Base-by-base conservation (phyloP, 2,329 filamentous ascomycete species). In the Paraconiothyrium brasiliense region DNA sequence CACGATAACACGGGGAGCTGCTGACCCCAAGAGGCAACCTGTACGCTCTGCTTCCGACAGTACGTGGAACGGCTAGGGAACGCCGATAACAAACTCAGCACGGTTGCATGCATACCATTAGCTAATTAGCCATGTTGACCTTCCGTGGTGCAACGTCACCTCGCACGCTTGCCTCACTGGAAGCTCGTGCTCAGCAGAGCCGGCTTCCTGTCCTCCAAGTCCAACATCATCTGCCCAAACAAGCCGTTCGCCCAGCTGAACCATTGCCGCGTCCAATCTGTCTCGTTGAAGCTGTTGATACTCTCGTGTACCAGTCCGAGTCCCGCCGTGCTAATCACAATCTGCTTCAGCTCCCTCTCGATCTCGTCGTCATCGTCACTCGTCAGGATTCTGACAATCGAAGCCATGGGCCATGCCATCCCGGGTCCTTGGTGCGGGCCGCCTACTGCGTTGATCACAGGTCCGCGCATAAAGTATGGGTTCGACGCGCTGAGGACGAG, bases 171-270 rank as follows among this genome's bases (percentile, higher is more conserved):
- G 13, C 51, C 61, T 67, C 63, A 75, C 69, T 84, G 82, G 58
- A 82, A 84, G 68, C 79, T 83, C 61, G 75, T 73, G 60, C 69
- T 63, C 64, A 84, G 62, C 34, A 84, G 68, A 22, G 74, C 71
- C 37, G 82, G 81, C 74, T 81, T 83, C 61, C 81, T 73, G 16
- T 76, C 69, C 61, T 80, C 76, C 41, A 84, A 66, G 60, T 83
- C 80, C 30, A 84, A 58, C 27, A 84, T 79, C 80, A 82, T 81
- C 69, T 84, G 81, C 10, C 82, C 84, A 72, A 82, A 85, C 59
- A 85, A 69, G 11, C 81, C 83, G 67, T 84, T 85, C 37, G 83
- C 83, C 84, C 84, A 85, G 4, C 79, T 80, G 65, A 84, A 84
- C 75, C 83, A 85, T 62, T 83, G 82, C 61, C 84, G 77, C 30